Percentiles rank a stretch among this genome's conserved stretches.
These are phyloP conservation scores for Aurifilum marmelostoma DNA, from an alignment of 2,329 filamentous ascomycete species.

Conservation along the genomic window DNA sequence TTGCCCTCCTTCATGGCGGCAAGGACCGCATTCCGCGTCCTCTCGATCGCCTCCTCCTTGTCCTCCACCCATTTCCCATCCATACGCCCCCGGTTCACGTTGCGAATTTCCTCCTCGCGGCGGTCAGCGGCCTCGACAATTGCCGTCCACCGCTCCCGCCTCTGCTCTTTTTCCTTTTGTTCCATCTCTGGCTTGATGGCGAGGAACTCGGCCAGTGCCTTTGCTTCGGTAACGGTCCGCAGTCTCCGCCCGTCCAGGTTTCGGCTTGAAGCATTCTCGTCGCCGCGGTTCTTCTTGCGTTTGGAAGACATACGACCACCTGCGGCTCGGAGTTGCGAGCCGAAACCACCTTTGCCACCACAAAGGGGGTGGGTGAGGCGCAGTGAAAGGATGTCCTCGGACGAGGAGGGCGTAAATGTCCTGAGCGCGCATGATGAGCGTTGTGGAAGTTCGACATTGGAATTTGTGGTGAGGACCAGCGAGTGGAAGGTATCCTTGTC, in stretches of 20 bases:
- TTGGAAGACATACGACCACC: slow-evolving; percentile 97
- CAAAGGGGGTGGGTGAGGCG: slow-evolving; percentile 78
- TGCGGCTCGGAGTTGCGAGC: slow-evolving; percentile 92
- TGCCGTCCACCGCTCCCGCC: slow-evolving; percentile 82
- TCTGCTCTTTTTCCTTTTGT: slow-evolving; percentile 85
- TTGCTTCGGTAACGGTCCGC: slow-evolving; percentile 92
- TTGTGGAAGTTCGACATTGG: slow-evolving; percentile 69
- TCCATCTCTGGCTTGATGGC: slow-evolving; percentile 98
- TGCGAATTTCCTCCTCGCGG: slow-evolving; percentile 80
- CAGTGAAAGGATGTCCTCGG: slow-evolving; percentile 77
- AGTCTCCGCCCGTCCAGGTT: slow-evolving; percentile 90
- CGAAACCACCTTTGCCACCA: slow-evolving; percentile 97
- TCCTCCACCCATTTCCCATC: slow-evolving; percentile 95
- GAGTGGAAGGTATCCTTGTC: slow-evolving; percentile 47
- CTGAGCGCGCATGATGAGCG: slow-evolving; percentile 60
- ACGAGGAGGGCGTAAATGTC: slow-evolving; percentile 52
- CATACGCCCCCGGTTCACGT: slow-evolving; percentile 70
- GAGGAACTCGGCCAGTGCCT: slow-evolving; percentile 91
- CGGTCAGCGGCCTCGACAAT: slow-evolving; percentile 84
- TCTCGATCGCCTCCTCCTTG: slow-evolving; percentile 86
- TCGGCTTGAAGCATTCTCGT: slow-evolving; percentile 86
- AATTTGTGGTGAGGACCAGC: slow-evolving; percentile 80
- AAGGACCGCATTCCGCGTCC: slow-evolving; percentile 75
- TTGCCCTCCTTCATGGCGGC: slow-evolving; percentile 68
- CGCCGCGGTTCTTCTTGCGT: slow-evolving; percentile 80